Conservation (phyloP, 768 basidiomycete genomes). For the Panaeolus cyanescens region DNA sequence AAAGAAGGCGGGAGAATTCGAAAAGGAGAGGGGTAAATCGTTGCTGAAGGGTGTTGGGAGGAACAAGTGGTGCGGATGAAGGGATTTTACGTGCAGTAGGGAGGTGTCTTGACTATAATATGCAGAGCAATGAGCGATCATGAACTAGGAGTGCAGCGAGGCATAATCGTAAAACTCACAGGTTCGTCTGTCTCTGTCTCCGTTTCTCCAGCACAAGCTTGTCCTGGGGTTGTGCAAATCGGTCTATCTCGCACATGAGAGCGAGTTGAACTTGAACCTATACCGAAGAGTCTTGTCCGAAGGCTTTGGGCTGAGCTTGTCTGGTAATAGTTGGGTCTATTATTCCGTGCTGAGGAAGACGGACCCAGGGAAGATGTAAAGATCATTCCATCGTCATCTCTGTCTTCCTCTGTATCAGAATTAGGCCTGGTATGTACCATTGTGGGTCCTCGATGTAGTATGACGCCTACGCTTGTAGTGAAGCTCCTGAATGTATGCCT, state of each 20-base stretch:
- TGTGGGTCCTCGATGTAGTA: background rate
- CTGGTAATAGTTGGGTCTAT: background rate
- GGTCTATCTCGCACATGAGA: constrained; percentile 39
- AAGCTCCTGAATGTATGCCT: background rate
- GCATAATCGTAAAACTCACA: constrained; percentile 40
- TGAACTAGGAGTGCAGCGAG: background rate
- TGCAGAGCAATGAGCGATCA: background rate
- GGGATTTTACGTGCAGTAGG: constrained; percentile 68
- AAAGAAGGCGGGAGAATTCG: constrained; percentile 67
- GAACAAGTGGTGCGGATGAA: constrained; percentile 49
- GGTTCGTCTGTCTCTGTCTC: constrained; percentile 81
- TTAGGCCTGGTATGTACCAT: constrained; percentile 4
- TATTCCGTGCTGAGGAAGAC: constrained; percentile 11
- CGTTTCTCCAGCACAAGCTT: constrained; percentile 69
- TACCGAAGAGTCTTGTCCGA: constrained; percentile 31
- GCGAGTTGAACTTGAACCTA: constrained; percentile 14
- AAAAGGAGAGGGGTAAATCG: constrained; percentile 63
- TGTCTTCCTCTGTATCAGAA: constrained; percentile 36
- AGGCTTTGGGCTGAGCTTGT: constrained; percentile 17
- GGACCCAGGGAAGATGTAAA: constrained; percentile 28
- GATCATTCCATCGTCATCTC: constrained; percentile 32
- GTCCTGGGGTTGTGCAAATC: constrained; percentile 67
- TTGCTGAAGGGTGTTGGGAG: constrained; percentile 46
- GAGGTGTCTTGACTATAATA: constrained; percentile 56
- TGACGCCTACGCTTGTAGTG: background rate